Conservation (phyloP, 225 moss, liverwort and hornwort species). For the Pseudisothecium myosuroides region DNA sequence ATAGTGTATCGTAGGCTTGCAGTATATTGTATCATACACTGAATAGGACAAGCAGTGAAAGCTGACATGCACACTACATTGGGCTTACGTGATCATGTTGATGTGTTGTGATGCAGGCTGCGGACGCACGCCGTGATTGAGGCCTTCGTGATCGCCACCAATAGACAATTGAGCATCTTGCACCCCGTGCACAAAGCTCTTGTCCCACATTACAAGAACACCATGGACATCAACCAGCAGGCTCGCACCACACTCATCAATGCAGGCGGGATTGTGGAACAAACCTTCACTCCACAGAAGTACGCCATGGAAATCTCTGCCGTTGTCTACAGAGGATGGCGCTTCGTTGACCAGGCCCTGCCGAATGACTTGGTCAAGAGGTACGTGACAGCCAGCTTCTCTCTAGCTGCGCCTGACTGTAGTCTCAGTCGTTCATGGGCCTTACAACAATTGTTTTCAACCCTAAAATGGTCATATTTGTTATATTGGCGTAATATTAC, state of each 20-base stretch:
- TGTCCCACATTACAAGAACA: constrained; percentile 27
- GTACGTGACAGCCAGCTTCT: background rate
- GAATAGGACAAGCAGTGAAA: background rate
- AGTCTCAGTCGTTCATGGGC: background rate
- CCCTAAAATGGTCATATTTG: background rate
- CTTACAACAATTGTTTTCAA: background rate
- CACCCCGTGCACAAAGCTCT: constrained; percentile 44
- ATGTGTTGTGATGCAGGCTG: background rate
- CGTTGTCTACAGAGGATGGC: constrained; percentile 18
- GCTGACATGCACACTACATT: background rate
- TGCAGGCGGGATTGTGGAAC: constrained; percentile 36
- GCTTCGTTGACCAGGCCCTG: constrained; percentile 37
- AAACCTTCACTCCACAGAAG: constrained; percentile 32
- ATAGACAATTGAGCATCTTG: constrained; percentile 36
- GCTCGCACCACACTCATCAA: constrained; percentile 30
- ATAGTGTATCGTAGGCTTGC: background rate
- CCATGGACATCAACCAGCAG: constrained; percentile 39
- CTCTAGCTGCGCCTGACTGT: background rate
- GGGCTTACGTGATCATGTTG: background rate
- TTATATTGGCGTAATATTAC: too few species aligned
- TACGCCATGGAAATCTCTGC: constrained; percentile 32
- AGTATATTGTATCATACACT: background rate
- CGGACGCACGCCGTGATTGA: constrained; percentile 34
- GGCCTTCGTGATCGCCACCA: constrained; percentile 35
- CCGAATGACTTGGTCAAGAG: constrained; percentile 44